Percentiles rank a stretch among this genome's conserved stretches.
Conservation (phyloP, 257 asterid genomes). For the Scutellaria minor region DNA sequence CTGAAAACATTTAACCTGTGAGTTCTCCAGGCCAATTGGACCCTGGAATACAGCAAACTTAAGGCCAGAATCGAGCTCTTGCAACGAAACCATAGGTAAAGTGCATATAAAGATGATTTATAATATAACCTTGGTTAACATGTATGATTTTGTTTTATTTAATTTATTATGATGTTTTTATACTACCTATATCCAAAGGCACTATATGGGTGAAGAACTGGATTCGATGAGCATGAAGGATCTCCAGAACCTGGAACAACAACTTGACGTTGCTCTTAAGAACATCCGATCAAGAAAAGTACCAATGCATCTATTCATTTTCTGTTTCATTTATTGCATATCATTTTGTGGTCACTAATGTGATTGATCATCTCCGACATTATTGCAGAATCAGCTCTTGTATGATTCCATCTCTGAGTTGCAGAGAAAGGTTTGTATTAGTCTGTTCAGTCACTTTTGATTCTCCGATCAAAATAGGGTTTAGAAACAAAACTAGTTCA, state of each 20-base stretch:
- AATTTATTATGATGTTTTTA: not conserved
- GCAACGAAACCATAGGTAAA: constrained; percentile 61
- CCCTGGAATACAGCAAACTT: constrained; percentile 62
- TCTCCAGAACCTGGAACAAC: constrained; percentile 73
- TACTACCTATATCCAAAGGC: constrained; percentile 39
- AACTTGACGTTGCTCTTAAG: constrained; percentile 60
- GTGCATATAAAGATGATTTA: not conserved
- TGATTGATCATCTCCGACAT: not conserved
- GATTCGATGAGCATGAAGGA: constrained; percentile 58
- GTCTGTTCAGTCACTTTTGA: not conserved
- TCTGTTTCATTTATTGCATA: not conserved
- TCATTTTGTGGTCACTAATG: not conserved
- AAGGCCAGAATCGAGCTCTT: constrained; percentile 68
- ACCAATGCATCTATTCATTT: not conserved
- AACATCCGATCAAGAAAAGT: constrained; percentile 64
- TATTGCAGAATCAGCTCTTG: constrained; percentile 75
- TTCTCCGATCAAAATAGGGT: too few species aligned
- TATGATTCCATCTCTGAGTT: constrained; percentile 73
- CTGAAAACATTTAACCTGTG: not conserved
- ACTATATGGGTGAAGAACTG: constrained; percentile 65
- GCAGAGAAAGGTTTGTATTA: constrained; percentile 68
- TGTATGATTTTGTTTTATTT: not conserved
- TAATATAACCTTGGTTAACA: not conserved
- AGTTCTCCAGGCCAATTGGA: constrained; percentile 57
- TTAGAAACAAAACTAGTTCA: too few species aligned